phyloP scores from a whole-genome alignment of 1,284 basidiomycete genomes.

The Ceratobasidium sp. region DNA sequence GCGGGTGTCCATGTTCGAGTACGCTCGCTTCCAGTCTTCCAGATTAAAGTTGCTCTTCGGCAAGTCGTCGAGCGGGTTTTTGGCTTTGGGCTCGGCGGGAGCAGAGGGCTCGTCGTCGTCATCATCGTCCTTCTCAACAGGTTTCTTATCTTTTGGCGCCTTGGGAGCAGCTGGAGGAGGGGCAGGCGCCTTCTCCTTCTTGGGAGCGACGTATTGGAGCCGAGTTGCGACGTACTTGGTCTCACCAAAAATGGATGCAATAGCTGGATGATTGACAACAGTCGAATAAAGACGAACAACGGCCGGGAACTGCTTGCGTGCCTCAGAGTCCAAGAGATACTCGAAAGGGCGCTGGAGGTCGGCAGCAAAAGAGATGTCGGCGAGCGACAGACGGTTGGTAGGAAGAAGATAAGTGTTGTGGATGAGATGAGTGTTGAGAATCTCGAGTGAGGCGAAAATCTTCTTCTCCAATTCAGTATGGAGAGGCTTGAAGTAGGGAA shows the following conservation, averaged over 20 bases:
- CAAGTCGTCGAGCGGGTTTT: conserved; percentile 94
- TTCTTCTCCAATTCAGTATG: conserved; percentile 70
- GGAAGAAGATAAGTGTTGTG: conserved; percentile 88
- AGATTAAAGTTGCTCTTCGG: conserved; percentile 96
- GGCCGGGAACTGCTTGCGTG: conserved; percentile 81
- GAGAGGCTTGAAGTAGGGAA: conserved; percentile 61
- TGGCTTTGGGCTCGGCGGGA: conserved; percentile 79
- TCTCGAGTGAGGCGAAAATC: conserved; percentile 69
- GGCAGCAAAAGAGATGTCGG: conserved; percentile 83
- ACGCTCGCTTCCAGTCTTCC: conserved; percentile 98
- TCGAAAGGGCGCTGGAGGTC: conserved; percentile 67
- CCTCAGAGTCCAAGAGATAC: conserved; percentile 73
- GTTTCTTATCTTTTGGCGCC: conserved; percentile 70
- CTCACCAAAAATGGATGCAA: conserved; percentile 77
- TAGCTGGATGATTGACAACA: conserved; percentile 82
- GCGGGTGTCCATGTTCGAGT: conserved; percentile 97
- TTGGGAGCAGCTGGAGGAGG: conserved; percentile 69
- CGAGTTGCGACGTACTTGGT: conserved; percentile 79
- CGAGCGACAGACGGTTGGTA: conserved; percentile 93
- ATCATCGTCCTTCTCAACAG: conserved; percentile 74
- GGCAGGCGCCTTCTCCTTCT: conserved; percentile 65
- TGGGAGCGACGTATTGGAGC: conserved; percentile 76
- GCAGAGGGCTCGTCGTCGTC: conserved; percentile 75
- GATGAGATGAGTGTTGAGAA: conserved; percentile 82
- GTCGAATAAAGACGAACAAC: conserved; percentile 88